Conservation (phyloP, 192 early-diverging fungal genomes). For the Geranomyces variabilis region DNA sequence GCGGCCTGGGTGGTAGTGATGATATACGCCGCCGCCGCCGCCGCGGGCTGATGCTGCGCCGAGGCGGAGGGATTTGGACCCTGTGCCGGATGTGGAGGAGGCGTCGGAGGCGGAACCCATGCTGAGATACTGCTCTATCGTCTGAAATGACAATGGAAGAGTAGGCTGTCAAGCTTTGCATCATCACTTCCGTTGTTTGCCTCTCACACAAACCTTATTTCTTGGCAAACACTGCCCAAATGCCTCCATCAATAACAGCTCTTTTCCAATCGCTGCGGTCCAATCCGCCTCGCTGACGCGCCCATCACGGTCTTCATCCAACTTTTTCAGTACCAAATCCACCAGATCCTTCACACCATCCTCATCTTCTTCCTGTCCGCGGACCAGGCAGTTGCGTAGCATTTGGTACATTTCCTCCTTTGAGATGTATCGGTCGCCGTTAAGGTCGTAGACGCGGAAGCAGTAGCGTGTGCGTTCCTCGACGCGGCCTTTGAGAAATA, state of each 20-base stretch:
- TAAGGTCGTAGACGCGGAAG: slow-evolving; percentile 66
- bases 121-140: slow-evolving; percentile 14
- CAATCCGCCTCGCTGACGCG: slow-evolving; percentile 63
- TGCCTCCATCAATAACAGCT: slow-evolving; percentile 59
- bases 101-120: no score
- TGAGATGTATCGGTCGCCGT: slow-evolving; percentile 64
- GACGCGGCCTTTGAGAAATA: slow-evolving; percentile 56
- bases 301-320: slow-evolving; percentile 64
- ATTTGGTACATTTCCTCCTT: slow-evolving; percentile 72
- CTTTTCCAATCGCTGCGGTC: slow-evolving; percentile 57
- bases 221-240: slow-evolving; percentile 64
- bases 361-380: slow-evolving; percentile 62
- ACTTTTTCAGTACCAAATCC: slow-evolving; percentile 61
- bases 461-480: slow-evolving; percentile 60
- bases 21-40: background rate
- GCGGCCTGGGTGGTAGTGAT: background rate
- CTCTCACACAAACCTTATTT: background rate
- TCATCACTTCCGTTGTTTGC: background rate
- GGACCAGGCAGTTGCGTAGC: slow-evolving; percentile 61
- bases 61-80: no score
- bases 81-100: no score
- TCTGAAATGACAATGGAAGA: slow-evolving; percentile 10
- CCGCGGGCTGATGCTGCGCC: background rate
- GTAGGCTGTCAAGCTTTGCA: slow-evolving; percentile 4
- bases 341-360: slow-evolving; percentile 68